phyloP scores from a whole-genome alignment of 495 filamentous ascomycete genomes.

The Trichoderma parareesei region DNA sequence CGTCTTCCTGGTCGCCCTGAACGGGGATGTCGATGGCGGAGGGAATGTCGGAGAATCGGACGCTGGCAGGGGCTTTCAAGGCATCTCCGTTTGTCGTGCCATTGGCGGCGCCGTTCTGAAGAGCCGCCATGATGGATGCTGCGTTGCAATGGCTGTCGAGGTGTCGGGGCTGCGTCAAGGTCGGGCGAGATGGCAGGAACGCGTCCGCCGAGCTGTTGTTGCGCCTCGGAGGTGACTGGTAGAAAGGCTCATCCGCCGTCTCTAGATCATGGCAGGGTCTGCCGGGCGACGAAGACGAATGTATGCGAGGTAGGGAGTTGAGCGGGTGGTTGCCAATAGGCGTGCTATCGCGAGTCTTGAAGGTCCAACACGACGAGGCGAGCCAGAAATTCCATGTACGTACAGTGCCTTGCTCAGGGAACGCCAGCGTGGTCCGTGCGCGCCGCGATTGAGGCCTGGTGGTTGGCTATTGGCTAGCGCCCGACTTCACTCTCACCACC shows the following conservation, averaged over 20 bases:
- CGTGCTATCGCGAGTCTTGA: neutral
- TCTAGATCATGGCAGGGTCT: neutral
- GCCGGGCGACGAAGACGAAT: neutral
- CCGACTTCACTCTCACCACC: neutral
- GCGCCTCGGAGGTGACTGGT: constrained; percentile 1
- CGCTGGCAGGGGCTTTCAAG: constrained; percentile 24
- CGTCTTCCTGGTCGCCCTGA: constrained; percentile 54
- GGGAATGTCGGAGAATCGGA: constrained; percentile 81
- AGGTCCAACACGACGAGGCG: neutral
- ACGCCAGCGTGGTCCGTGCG: neutral
- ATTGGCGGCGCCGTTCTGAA: constrained; percentile 24
- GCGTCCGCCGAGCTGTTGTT: constrained; percentile 5
- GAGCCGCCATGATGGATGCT: constrained; percentile 20
- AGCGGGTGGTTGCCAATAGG: neutral
- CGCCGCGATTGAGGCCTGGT: neutral
- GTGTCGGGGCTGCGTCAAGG: constrained; percentile 10
- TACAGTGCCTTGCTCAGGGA: neutral
- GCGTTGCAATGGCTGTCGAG: constrained; percentile 8
- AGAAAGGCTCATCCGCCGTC: neutral
- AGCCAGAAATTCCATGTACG: constrained; percentile 5
- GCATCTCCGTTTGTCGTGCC: constrained; percentile 20
- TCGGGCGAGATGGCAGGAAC: constrained; percentile 7
- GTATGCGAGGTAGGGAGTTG: neutral
- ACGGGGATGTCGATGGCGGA: constrained; percentile 86
- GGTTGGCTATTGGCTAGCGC: neutral